phyloP scores from a whole-genome alignment of 495 filamentous ascomycete species.

The Thozetella sp. region DNA sequence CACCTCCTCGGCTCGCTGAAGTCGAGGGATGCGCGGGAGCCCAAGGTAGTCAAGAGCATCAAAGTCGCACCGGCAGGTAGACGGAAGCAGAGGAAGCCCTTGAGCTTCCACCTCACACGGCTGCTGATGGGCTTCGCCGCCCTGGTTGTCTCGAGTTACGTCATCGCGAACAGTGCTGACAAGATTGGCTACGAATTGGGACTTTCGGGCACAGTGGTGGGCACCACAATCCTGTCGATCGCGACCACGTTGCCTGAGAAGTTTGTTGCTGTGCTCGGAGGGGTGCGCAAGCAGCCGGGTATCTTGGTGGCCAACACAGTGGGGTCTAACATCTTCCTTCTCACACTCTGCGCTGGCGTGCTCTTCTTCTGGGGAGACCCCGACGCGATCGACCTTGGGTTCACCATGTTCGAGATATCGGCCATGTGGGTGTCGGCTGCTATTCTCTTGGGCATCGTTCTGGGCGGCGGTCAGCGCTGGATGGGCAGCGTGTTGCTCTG shows the following conservation, averaged over 20 bases:
- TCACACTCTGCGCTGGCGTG: constrained; percentile 52
- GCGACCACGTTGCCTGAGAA: constrained; percentile 62
- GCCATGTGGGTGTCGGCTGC: constrained; percentile 33
- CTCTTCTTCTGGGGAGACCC: constrained; percentile 28
- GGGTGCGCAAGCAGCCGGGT: constrained; percentile 42
- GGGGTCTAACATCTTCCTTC: constrained; percentile 57
- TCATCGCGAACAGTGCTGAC: constrained; percentile 43
- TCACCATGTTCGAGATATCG: constrained; percentile 35
- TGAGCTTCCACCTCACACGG: constrained; percentile 38
- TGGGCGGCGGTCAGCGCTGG: constrained; percentile 31
- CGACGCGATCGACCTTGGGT: constrained; percentile 13
- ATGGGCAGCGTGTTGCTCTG: constrained; percentile 35
- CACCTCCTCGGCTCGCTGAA: constrained; percentile 5
- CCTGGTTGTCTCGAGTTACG: constrained; percentile 49
- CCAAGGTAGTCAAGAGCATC: constrained; percentile 4
- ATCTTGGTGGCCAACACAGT: constrained; percentile 56
- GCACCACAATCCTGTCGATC: constrained; percentile 54
- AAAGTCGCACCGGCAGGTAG: constrained; percentile 3
- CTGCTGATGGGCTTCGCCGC: constrained; percentile 50
- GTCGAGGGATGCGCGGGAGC: neutral
- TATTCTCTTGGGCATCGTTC: constrained; percentile 26
- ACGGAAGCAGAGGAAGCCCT: constrained; percentile 9
- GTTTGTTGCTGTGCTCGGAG: constrained; percentile 48
- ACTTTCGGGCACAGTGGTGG: constrained; percentile 49
- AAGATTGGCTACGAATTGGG: constrained; percentile 36